These are phyloP conservation scores for Aureobasidium zeae DNA, from an alignment of 2,329 filamentous ascomycete species.

Conservation along the genomic window DNA sequence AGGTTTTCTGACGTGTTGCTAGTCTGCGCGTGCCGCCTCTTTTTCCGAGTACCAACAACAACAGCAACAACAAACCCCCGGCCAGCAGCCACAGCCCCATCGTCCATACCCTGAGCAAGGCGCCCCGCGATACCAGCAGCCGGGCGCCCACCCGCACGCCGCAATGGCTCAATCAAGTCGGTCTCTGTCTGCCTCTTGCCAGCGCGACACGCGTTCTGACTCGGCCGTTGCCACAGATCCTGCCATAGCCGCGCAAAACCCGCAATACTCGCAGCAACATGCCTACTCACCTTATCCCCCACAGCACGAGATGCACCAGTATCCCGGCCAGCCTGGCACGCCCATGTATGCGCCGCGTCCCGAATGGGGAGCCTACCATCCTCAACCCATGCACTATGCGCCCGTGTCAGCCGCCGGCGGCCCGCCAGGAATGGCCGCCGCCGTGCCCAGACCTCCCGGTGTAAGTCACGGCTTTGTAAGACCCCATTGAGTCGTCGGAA, in stretches of 20 bases:
- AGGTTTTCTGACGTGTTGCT: too few species aligned
- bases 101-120: conserved; percentile 13
- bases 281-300: conserved; percentile 83
- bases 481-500: conserved; percentile 9
- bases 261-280: conserved; percentile 70
- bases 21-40: conserved; percentile 66
- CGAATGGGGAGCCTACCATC: conserved; percentile 61
- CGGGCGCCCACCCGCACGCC: conserved; percentile 64
- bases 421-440: conserved; percentile 49
- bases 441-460: conserved; percentile 52
- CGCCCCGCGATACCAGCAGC: conserved; percentile 57
- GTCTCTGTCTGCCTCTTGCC: conserved; percentile 79
- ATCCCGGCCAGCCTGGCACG: conserved; percentile 51
- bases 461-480: conserved; percentile 38
- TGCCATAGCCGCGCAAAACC: conserved; percentile 82
- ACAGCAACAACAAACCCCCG: conserved; percentile 22
- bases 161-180: conserved; percentile 99
- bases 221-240: conserved; percentile 98
- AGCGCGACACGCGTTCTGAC: conserved; percentile 80
- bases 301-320: conserved; percentile 79
- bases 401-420: conserved; percentile 50
- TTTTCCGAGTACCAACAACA: conserved; percentile 74
- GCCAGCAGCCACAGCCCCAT: conserved; percentile 8
- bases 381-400: conserved; percentile 41
- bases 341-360: conserved; percentile 55